Evolutionary conservation across 345 rosid genomes (phyloP).

Genomic region (Trapa bicornis): DNA sequence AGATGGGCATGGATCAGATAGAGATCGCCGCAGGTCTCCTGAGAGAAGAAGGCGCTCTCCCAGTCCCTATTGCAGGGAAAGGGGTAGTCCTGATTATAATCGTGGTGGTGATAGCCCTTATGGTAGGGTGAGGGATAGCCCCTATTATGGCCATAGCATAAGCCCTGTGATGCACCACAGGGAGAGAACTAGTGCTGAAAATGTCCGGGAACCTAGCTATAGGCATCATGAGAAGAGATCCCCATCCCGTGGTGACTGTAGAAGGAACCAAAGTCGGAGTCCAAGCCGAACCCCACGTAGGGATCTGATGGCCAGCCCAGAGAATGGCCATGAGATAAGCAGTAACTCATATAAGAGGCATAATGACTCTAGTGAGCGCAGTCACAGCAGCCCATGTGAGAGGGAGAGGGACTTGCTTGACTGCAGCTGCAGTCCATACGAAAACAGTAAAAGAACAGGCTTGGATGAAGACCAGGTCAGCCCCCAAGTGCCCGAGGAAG

Average conservation of each 20-base stretch:
- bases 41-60: slow-evolving; percentile 68
- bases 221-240: slow-evolving; percentile 37
- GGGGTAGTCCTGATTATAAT: slow-evolving; percentile 89
- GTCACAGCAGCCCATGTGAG: slow-evolving; percentile 30
- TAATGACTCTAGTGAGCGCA: slow-evolving; percentile 21
- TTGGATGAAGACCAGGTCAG: slow-evolving; percentile 28
- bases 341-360: slow-evolving; percentile 32
- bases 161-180: slow-evolving; percentile 48
- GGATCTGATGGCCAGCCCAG: slow-evolving; percentile 33
- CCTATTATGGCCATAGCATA: slow-evolving; percentile 61
- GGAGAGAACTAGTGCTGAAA: slow-evolving; percentile 49
- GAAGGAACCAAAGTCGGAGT: slow-evolving; percentile 18
- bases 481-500: slow-evolving; percentile 29
- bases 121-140: slow-evolving; percentile 59
- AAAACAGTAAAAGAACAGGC: neutral
- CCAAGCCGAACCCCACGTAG: slow-evolving; percentile 30
- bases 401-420: slow-evolving; percentile 16
- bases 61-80: slow-evolving; percentile 69
- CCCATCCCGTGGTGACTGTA: slow-evolving; percentile 36
- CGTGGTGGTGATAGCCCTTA: slow-evolving; percentile 51
- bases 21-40: slow-evolving; percentile 62
- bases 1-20: slow-evolving; percentile 62
- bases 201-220: slow-evolving; percentile 30
- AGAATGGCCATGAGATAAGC: slow-evolving; percentile 18
- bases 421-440: neutral